Base-by-base conservation (phyloP, 2,329 filamentous ascomycete genomes). In the Penicillium concentricum region DNA sequence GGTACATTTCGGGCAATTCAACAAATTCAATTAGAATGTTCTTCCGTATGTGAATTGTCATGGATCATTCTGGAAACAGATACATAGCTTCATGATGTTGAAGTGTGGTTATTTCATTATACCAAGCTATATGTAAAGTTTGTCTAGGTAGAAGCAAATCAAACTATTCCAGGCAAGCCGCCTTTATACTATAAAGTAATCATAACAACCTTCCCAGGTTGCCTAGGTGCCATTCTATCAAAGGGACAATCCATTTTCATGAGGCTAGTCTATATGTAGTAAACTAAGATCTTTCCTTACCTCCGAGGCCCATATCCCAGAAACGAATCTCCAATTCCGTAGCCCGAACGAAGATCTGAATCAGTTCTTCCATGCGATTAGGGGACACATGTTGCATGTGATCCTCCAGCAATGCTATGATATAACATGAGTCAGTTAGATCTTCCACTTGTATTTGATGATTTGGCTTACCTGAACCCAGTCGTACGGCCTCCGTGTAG, bases 301-400 rank as follows among this genome's bases (percentile, higher is more conserved):
- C 66, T 20, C 69, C 70, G 43, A 81, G 64, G 1, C 83, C 84
- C 86, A 90, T 90, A 54, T 88, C 82, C 88, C 88, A 91, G 69
- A 91, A 91, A 1, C 82, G 84, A 61, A 84, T 86, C 73, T 91
- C 88, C 82, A 91, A 85, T 83, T 90, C 72, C 16, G 91, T 95
- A n/a, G 89, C 91, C 65, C 92, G 88, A 45, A 92, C 85, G 69
- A 97, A 97, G 49, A 97, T 91, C 62, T 84, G 81, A 44, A 93
- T 85, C 48, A 97, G 77, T 70, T 96, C 89, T 65, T 96, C 91
- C 56, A 97, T 84, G 42, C 91, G 81, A 37, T 79, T 80, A 0
- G 88, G 86, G 2, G 90, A 92, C 64, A 93, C 89, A 47, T 85
- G 77, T n/a, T 82, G 77, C 16, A 89, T 87, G 68, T 92, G 82